Base-by-base conservation (phyloP, 495 filamentous ascomycete genomes). In the Neurospora sp. region DNA sequence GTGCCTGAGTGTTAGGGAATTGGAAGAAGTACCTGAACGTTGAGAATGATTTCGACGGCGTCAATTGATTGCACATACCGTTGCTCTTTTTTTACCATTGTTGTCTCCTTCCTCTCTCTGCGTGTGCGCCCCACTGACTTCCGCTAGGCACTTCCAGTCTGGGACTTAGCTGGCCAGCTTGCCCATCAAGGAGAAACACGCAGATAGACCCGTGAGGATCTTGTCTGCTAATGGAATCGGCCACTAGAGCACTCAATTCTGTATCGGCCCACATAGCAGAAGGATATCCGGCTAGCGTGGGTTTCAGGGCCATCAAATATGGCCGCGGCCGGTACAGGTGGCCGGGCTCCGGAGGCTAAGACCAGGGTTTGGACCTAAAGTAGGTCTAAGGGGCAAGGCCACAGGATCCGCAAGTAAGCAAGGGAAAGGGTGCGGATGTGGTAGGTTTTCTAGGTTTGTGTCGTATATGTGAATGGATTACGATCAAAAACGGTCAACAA, bases 251-350 rank as follows among this genome's bases (percentile, higher is more conserved):
- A 34, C 54, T 66, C 54, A 36, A 59, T 75, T 76, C 73, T 77
- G 77, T 74, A 74, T 73, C 73, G 77, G 77, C 76, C 80, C 79
- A 81, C 78, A 77, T 79, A 74, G 73, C 74, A 77, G 66, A 78
- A 79, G 73, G 71, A 75, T 72, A 76, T 76, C 71, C 45, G 77
- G 78, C 77, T 80, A 74, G 77, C 71, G 75, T 78, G 71, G 72
- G 75, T 71, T 77, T 74, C 48, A 69, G 39, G 45, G 54, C 54
- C 54, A 4, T 66, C 54, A 66, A 1, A 34, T 66, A 66, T 76
- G 77, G 79, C 73, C 74, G 73, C 76, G 77, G 70, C 74, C 78
- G 72, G 59, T 72, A 59, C 76, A 69, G 45, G 72, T 48, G 73
- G 70, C 36, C 62, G 69, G 9, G 13, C 31, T 70, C 24, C 24